These are phyloP conservation scores for Pleurotus djamor DNA, from an alignment of 768 basidiomycete species.

Conservation along the genomic window DNA sequence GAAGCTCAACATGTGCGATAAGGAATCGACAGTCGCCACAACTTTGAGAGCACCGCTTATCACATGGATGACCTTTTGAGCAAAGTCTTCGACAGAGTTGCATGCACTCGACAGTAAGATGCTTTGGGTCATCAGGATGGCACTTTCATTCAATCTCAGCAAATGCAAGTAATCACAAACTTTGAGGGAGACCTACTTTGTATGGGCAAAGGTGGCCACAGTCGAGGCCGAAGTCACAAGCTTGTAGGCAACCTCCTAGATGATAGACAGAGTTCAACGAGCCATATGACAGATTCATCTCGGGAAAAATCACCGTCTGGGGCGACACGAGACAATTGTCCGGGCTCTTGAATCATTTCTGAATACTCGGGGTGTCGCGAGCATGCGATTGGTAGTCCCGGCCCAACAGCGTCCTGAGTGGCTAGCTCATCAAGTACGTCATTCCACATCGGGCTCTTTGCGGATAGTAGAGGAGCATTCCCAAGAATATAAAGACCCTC, in stretches of 20 bases:
- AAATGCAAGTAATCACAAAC: too few relatives aligned
- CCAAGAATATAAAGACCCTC: constrained; percentile 76
- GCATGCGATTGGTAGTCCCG: constrained; percentile 56
- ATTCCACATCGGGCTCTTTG: constrained; percentile 56
- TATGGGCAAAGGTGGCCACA: constrained; percentile 70
- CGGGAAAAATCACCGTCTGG: constrained; percentile 50
- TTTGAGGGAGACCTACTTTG: constrained; percentile 52
- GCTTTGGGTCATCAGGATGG: constrained; percentile 58
- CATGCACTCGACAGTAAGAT: constrained; percentile 43
- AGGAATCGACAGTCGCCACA: constrained; percentile 56
- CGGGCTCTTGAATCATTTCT: constrained; percentile 45
- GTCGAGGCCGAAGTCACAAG: constrained; percentile 47
- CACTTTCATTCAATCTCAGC: too few relatives aligned
- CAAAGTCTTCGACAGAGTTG: constrained; percentile 53
- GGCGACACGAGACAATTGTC: constrained; percentile 43
- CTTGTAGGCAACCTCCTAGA: constrained; percentile 60
- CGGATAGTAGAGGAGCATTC: constrained; percentile 53
- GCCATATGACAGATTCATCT: neutral
- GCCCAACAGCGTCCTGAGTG: constrained; percentile 39
- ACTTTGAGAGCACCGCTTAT: constrained; percentile 41
- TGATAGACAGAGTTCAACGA: neutral
- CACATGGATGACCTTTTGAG: constrained; percentile 55
- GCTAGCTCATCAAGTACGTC: constrained; percentile 58
- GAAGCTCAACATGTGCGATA: constrained; percentile 42
- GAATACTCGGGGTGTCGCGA: constrained; percentile 46